Conservation (phyloP, 129 eudicot genomes). For the Ambrosia trifida region DNA sequence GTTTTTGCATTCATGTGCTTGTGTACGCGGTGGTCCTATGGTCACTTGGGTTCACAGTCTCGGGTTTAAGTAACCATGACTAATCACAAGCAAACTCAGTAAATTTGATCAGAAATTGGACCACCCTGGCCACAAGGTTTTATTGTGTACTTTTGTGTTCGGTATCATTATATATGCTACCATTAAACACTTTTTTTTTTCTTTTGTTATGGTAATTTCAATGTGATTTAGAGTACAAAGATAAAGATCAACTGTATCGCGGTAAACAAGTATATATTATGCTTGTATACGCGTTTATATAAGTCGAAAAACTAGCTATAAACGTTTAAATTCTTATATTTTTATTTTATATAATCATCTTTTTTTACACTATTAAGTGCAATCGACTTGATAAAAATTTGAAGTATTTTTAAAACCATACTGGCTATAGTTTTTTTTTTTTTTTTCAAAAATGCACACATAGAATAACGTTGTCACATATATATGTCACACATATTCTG, state of each 20-base stretch:
- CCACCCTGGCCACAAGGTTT: slow-evolving; percentile 26
- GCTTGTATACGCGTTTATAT: too few species aligned
- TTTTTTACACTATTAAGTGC: too few species aligned
- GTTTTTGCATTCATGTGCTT: background rate
- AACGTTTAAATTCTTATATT: too few species aligned
- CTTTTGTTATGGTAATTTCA: background rate
- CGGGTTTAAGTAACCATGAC: slow-evolving; percentile 5
- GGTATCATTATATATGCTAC: slow-evolving; percentile 27
- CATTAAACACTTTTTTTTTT: background rate
- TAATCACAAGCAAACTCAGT: slow-evolving; percentile 18
- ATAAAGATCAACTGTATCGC: too few species aligned
- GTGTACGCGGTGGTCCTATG: slow-evolving; percentile 7
- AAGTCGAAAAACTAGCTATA: too few species aligned
- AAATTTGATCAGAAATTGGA: slow-evolving; percentile 21
- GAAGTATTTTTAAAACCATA: too few species aligned
- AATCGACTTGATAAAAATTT: too few species aligned
- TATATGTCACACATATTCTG: background rate
- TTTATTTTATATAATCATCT: too few species aligned
- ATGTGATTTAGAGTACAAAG: too few species aligned
- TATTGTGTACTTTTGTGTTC: slow-evolving; percentile 20
- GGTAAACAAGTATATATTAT: too few species aligned
- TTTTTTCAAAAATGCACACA: background rate
- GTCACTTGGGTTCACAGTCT: slow-evolving; percentile 16
- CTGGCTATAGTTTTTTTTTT: too few species aligned
- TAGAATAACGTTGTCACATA: background rate